Percentiles rank a stretch among this genome's conserved stretches.
phyloP scores from a whole-genome alignment of 768 basidiomycete genomes.

The Chalciporus pseudorubinellus region DNA sequence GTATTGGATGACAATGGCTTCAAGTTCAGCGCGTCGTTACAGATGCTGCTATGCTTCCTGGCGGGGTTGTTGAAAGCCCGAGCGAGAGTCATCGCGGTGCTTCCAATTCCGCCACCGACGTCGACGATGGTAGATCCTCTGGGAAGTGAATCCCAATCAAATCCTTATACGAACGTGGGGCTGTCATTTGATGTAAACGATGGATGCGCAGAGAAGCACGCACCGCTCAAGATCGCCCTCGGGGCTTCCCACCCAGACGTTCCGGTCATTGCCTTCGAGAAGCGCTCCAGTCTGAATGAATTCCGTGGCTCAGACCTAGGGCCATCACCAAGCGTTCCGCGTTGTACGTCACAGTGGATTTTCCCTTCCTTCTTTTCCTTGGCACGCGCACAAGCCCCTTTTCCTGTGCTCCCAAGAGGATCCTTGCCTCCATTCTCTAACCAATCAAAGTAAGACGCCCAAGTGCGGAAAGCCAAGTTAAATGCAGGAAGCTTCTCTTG shows the following conservation, averaged over 20 bases:
- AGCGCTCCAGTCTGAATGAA: slow-evolving; percentile 58
- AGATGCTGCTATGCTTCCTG: slow-evolving; percentile 1
- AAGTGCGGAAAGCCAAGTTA: slow-evolving; percentile 63
- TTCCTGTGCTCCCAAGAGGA: slow-evolving; percentile 22
- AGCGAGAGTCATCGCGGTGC: slow-evolving; percentile 43
- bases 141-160: slow-evolving; percentile 54
- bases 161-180: slow-evolving; percentile 38
- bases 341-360: neutral
- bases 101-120: slow-evolving; percentile 70
- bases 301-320: slow-evolving; percentile 24
- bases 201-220: slow-evolving; percentile 11
- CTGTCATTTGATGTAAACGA: neutral
- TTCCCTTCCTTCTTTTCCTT: neutral
- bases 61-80: slow-evolving; percentile 30
- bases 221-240: slow-evolving; percentile 55
- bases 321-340: neutral
- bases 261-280: slow-evolving; percentile 75
- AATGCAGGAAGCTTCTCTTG: slow-evolving; percentile 49
- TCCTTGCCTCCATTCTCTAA: slow-evolving; percentile 55
- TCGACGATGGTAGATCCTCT: slow-evolving; percentile 57
- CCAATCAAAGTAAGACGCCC: slow-evolving; percentile 67
- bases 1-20: neutral
- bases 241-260: slow-evolving; percentile 70
- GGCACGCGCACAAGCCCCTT: slow-evolving; percentile 11
- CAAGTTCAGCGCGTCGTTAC: neutral